A percentile compares a stretch with the other conserved stretches of the same genome.
These are phyloP conservation scores for Verticillium dahliae DNA, from an alignment of 2,329 filamentous ascomycete genomes.

Conservation along the genomic window DNA sequence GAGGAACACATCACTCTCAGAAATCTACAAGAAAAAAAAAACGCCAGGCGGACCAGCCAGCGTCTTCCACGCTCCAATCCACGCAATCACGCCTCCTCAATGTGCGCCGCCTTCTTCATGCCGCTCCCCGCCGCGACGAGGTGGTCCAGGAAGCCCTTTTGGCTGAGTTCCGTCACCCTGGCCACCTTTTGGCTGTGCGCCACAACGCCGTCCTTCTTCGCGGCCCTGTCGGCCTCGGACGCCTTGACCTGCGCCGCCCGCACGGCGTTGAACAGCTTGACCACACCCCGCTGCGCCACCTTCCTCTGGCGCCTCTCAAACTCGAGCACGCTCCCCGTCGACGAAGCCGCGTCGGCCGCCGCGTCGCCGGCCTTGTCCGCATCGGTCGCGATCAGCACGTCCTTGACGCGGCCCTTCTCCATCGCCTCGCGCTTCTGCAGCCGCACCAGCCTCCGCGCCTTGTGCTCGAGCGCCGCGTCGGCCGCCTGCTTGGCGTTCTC, in stretches of 20 bases:
- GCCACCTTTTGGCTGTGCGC: constrained; percentile 77
- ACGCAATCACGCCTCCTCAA: constrained; percentile 46
- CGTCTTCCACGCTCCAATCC: not conserved
- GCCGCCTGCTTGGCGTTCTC: constrained; percentile 65
- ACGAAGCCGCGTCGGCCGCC: constrained; percentile 21
- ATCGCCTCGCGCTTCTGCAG: constrained; percentile 72
- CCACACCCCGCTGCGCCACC: constrained; percentile 86
- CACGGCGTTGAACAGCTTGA: constrained; percentile 91
- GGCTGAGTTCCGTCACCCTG: constrained; percentile 91
- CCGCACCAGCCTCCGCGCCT: constrained; percentile 71
- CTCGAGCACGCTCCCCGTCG: constrained; percentile 52
- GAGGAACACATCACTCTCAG: constrained; percentile 16
- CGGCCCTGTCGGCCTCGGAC: constrained; percentile 65
- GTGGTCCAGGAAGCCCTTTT: constrained; percentile 83
- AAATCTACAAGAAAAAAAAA: not conserved
- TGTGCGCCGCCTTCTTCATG: constrained; percentile 44
- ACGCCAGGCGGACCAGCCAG: not conserved
- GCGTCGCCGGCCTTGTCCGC: constrained; percentile 37
- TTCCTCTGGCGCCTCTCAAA: constrained; percentile 77
- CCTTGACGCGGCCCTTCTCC: constrained; percentile 82
- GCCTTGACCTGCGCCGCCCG: constrained; percentile 87
- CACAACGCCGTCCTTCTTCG: constrained; percentile 65
- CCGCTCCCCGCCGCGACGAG: constrained; percentile 65
- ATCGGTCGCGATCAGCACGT: constrained; percentile 65
- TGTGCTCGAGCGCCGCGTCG: constrained; percentile 73